Evolutionary conservation across 1,139 yeast genomes (phyloP).

Genomic region (Tardiomyces digboiensis): DNA sequence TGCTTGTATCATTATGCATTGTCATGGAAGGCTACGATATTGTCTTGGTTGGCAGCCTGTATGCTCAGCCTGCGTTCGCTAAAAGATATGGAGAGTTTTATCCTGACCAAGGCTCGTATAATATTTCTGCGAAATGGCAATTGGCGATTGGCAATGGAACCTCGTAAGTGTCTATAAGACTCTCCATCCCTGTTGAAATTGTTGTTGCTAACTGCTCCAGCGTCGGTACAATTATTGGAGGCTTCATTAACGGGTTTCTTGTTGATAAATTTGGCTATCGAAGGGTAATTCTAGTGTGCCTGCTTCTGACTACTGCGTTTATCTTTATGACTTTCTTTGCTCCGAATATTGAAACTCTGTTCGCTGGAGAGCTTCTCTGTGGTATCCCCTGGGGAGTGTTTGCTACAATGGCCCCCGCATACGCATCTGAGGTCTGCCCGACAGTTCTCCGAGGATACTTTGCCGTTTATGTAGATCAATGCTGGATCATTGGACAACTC

Average conservation of each 20-base stretch:
- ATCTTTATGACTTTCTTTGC: constrained; percentile 38
- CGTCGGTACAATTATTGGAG: constrained; percentile 32
- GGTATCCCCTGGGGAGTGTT: constrained; percentile 41
- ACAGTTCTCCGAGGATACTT: constrained; percentile 34
- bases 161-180: no score
- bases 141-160: constrained; percentile 32
- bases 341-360: constrained; percentile 26
- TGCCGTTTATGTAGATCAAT: constrained; percentile 34
- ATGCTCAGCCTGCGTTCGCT: constrained; percentile 34
- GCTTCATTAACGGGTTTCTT: constrained; percentile 30
- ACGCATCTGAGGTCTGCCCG: constrained; percentile 40
- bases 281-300: constrained; percentile 27
- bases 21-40: constrained; percentile 41
- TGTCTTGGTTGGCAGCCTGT: constrained; percentile 30
- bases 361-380: constrained; percentile 35
- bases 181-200: no score
- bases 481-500: constrained; percentile 39
- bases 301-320: constrained; percentile 25
- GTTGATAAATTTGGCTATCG: constrained; percentile 35
- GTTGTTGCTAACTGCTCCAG: no score
- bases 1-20: constrained; percentile 32
- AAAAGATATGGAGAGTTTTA: constrained; percentile 28
- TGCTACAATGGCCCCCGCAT: constrained; percentile 35
- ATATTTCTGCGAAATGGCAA: constrained; percentile 37
- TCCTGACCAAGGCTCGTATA: constrained; percentile 13